Evolutionary conservation across 305 asterid species (phyloP).

Genomic region (Euphrasia arctica): DNA sequence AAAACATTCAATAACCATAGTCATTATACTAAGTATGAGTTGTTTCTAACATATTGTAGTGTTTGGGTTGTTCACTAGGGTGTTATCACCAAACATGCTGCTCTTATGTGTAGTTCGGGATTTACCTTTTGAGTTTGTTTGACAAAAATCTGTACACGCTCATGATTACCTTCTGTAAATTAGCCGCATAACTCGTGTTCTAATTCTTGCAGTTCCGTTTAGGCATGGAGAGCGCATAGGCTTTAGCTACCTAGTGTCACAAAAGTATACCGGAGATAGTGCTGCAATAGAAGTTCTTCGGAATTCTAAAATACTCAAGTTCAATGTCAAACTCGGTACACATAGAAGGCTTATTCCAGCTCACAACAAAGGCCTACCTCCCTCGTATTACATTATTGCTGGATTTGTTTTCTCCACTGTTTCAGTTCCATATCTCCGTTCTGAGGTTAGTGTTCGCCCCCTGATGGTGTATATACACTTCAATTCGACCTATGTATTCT

Average conservation of each 20-base stretch:
- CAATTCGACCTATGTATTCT: slow-evolving; percentile 12
- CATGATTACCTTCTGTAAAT: slow-evolving; percentile 14
- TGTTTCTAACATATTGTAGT: neutral
- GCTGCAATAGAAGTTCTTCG: slow-evolving; percentile 83
- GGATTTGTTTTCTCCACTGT: slow-evolving; percentile 87
- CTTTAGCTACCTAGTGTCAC: slow-evolving; percentile 90
- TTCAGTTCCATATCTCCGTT: slow-evolving; percentile 91
- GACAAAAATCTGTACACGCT: too few species aligned
- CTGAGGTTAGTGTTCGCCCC: slow-evolving; percentile 63
- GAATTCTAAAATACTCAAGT: slow-evolving; percentile 48
- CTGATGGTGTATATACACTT: slow-evolving; percentile 8
- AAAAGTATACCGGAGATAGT: slow-evolving; percentile 84
- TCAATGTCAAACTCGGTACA: slow-evolving; percentile 61
- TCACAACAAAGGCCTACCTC: slow-evolving; percentile 91
- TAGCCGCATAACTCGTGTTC: slow-evolving; percentile 23
- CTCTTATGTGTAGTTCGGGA: too few species aligned
- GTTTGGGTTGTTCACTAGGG: slow-evolving; percentile 4
- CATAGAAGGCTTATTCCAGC: slow-evolving; percentile 84
- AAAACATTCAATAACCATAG: slow-evolving; percentile 10
- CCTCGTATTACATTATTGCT: slow-evolving; percentile 86
- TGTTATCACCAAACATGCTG: too few species aligned
- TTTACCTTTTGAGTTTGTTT: too few species aligned
- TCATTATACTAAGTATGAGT: neutral
- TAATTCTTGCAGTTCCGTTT: slow-evolving; percentile 78
- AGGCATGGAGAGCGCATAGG: slow-evolving; percentile 99